These are phyloP conservation scores for Carex parvula DNA, from an alignment of 176 grass and related monocot species.

Conservation along the genomic window DNA sequence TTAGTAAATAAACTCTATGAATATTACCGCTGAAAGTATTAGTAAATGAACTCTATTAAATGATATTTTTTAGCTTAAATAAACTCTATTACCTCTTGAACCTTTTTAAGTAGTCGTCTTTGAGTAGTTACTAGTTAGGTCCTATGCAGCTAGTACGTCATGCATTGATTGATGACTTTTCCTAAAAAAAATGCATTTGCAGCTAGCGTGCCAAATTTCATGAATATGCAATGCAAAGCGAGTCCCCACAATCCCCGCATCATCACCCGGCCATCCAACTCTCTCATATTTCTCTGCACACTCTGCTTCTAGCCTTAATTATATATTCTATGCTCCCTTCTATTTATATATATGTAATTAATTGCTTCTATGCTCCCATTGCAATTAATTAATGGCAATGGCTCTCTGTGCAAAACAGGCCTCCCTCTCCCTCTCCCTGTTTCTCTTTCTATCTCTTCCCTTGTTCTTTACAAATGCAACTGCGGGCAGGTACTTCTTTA, in stretches of 20 bases:
- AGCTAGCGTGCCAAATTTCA: conserved; percentile 51
- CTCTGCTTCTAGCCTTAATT: no score
- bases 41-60: not conserved
- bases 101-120: not conserved
- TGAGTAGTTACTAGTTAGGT: not conserved
- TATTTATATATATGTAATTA: no score
- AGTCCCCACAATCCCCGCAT: conserved; percentile 40
- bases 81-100: not conserved
- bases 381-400: no score
- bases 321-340: no score
- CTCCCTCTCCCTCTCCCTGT: not conserved
- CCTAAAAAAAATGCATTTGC: not conserved
- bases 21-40: no score
- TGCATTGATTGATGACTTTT: not conserved
- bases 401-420: no score
- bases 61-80: not conserved
- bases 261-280: conserved; percentile 22
- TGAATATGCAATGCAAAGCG: conserved; percentile 13
- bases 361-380: no score
- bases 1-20: not conserved
- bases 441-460: conserved; percentile 21
- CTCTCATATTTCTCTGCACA: no score
- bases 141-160: not conserved
- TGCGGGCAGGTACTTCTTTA: conserved; percentile 30
- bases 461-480: not conserved